Evolutionary conservation across 805 yeast species (phyloP), one percentile per base, ranked within the genome.

Genomic region (Debaryomyces maramus): DNA sequence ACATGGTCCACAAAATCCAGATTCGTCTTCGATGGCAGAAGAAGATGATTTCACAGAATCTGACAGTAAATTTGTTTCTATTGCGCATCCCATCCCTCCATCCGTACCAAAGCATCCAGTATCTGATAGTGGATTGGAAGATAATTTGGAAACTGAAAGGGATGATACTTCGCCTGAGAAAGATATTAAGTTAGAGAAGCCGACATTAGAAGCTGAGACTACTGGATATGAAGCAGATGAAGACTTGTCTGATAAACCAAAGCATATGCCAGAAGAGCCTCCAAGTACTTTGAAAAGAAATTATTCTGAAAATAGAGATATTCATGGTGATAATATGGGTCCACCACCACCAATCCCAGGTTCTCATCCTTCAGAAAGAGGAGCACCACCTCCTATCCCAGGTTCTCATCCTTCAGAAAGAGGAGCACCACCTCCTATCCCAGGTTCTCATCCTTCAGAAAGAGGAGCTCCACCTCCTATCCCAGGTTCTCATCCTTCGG

Each of bases 141-240:
- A n/a, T 14, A 13, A 13, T 15, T 13, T 16, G 22, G 16, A 29
- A 10, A 14, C 24, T 31, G 31, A 30, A 21, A 7, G 22, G 15
- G 26, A 22, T 14, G 23, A 31, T 6, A 32, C 37, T 6, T 26
- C 19, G n/a, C 30, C 39, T 3, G 47, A 48, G 6, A 46, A 48
- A 3, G 39, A 42, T 13, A 45, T 53, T 32, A 40, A 46, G 10
- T 38, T 50, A 26, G 38, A 44, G 6, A 39, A 36, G 19, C 44
- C 35, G 18, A 36, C 44, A 6, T 23, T 46, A 9, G 65, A 55
- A 1, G 41, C 51, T 3, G 62, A 56, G 34, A 67, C 66, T 7
- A 76, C 87, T 1, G 88, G 88, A 0, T 82, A 82, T 51, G 88
- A 84, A 40, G 88, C 88, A 0, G 89, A 84, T 53, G 85, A 78